phyloP scores from a whole-genome alignment of 202 grass and related monocot species.

The Sporobolus alterniflorus region DNA sequence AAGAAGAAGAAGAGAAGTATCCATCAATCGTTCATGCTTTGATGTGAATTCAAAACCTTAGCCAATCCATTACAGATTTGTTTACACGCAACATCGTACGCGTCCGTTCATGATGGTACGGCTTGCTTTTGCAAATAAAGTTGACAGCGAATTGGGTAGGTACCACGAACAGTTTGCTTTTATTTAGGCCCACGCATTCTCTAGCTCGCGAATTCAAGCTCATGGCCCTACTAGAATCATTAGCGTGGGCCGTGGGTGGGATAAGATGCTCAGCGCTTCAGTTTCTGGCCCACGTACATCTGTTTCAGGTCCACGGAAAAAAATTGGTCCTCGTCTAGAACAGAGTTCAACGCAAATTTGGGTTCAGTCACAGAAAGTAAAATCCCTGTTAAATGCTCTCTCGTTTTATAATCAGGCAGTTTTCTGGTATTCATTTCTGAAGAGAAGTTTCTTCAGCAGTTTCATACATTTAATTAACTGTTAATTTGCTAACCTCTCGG shows the following conservation, averaged over 20 bases:
- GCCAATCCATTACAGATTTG: background rate
- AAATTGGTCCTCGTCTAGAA: background rate
- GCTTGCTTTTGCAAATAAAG: conserved; percentile 42
- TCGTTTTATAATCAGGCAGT: background rate
- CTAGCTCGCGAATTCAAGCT: conserved; percentile 37
- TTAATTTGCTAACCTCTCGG: background rate
- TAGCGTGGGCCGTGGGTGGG: background rate
- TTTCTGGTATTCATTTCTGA: background rate
- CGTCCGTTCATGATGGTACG: conserved; percentile 13
- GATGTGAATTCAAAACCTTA: background rate
- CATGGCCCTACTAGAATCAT: conserved; percentile 37
- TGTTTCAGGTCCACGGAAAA: background rate
- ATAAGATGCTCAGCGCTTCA: background rate
- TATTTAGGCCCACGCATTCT: conserved; percentile 41
- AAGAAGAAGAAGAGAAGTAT: too few relatives aligned
- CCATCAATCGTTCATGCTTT: background rate
- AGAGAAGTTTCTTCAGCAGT: background rate
- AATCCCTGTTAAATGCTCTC: background rate
- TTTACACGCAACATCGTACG: conserved; percentile 10
- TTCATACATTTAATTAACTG: background rate
- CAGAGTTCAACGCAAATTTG: background rate
- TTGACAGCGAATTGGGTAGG: conserved; percentile 29
- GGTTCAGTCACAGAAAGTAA: background rate
- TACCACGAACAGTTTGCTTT: conserved; percentile 27
- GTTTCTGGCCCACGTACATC: conserved; percentile 16